Evolutionary conservation across 2,329 filamentous ascomycete species (phyloP), one percentile per base, ranked within the genome.

Genomic region (Cercospora sp.): DNA sequence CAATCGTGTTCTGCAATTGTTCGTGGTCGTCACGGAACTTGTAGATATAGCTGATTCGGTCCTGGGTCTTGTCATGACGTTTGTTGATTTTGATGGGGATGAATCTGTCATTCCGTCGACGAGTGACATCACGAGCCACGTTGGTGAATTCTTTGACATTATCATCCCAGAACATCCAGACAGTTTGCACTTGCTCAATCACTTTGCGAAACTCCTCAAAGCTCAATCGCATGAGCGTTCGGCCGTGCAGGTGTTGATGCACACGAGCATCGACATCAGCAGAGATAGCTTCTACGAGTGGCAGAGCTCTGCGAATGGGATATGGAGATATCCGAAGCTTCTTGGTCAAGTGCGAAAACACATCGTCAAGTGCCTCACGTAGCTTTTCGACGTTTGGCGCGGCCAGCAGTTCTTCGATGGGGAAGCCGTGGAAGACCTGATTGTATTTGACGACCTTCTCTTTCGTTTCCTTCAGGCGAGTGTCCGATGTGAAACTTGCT

Each of bases 391-490:
- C 82, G 0, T 94, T 94, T 0, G 94, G 96, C 1, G 95, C 94
- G 16, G 95, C 97, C 18, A 97, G 86, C 30, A 99, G 83, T 79
- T 99, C 95, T 77, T 98, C 94, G 37, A 99, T 85, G 0, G 95
- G 95, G 72, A 99, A 98, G 79, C 99, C 96, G 71, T 95, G 91
- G 92, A 99, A 98, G 26, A 99, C 87, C 82, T 97, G 92, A 79
- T 99, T 99, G 85, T 98, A 99, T 81, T 97, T 97, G 80, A 97
- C 93, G 58, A 99, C 96, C 78, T 92, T 91, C 70, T 99, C 95
- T 79, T 94, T 95, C 26, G 93, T 93, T 81, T 99, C 95, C 80
- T 97, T 97, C 78, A 99, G 81, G 2, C 95, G 94, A 40, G 95
- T 99, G 80, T 99, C 96, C 2, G 95, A 92, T 40, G 91, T 91